Conservation (phyloP, 169 alveolate genomes). For the Eimeria tenella region DNA sequence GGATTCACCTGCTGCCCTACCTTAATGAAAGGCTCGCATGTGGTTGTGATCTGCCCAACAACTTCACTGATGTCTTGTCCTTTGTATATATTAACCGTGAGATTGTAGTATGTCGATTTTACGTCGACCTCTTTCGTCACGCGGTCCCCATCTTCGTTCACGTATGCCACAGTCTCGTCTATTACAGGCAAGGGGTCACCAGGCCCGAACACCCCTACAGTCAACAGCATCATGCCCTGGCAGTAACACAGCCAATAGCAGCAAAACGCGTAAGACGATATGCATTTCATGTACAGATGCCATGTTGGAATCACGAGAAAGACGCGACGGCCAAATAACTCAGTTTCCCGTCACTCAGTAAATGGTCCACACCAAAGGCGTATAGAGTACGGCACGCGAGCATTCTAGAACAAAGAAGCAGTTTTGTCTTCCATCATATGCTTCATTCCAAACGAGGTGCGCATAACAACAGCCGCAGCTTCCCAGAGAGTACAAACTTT, state of each 20-base stretch:
- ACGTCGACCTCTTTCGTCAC: conserved; percentile 50
- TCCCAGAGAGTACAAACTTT: too few species aligned
- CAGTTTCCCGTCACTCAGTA: too few species aligned
- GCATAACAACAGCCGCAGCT: too few species aligned
- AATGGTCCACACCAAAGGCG: too few species aligned
- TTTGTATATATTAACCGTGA: conserved; percentile 80
- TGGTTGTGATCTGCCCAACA: conserved; percentile 75
- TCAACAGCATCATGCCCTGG: conserved; percentile 81
- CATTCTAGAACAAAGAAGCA: too few species aligned
- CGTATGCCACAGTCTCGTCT: conserved; percentile 78
- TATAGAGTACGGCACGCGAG: too few species aligned
- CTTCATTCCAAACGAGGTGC: too few species aligned
- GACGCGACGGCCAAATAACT: too few species aligned
- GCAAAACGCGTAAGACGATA: background rate
- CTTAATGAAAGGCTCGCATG: conserved; percentile 83
- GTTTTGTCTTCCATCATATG: too few species aligned
- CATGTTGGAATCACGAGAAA: too few species aligned
- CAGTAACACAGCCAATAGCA: background rate
- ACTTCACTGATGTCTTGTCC: conserved; percentile 85
- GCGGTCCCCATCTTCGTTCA: conserved; percentile 66
- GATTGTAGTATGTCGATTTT: conserved; percentile 77
- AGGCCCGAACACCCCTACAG: conserved; percentile 85
- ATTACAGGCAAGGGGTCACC: conserved; percentile 84
- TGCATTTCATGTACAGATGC: background rate
- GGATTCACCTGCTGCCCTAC: conserved; percentile 24